A percentile compares a stretch with the other conserved stretches of the same genome.
phyloP scores from a whole-genome alignment of 805 yeast species.

The Candida peoriensis region DNA sequence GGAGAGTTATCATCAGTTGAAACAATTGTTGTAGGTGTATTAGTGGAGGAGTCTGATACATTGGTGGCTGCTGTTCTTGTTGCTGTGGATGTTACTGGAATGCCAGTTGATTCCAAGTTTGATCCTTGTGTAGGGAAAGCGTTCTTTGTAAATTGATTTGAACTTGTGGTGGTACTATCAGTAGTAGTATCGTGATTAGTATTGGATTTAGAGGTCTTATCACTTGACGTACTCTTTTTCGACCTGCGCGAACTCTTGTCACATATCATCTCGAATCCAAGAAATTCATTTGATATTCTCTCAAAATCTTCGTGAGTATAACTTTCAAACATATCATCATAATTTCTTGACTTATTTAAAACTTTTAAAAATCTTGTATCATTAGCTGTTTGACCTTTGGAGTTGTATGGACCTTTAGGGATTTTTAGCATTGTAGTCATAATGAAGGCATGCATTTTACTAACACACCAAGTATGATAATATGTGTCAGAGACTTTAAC shows the following conservation, averaged over 20 bases:
- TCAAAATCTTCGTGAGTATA: conserved; percentile 11
- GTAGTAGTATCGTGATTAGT: too few relatives aligned
- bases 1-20: not conserved
- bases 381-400: not conserved
- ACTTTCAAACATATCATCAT: conserved; percentile 17
- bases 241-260: too few relatives aligned
- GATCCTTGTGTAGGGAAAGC: too few relatives aligned
- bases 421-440: conserved; percentile 8
- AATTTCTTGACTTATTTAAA: conserved; percentile 8
- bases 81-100: too few relatives aligned
- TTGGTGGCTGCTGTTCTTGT: too few relatives aligned
- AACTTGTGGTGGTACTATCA: too few relatives aligned
- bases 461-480: conserved; percentile 23
- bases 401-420: conserved; percentile 9
- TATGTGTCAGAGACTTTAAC: conserved; percentile 16
- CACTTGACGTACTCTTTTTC: too few relatives aligned
- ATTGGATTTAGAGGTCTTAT: too few relatives aligned
- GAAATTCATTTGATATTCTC: conserved; percentile 5
- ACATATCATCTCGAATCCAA: conserved; percentile 8
- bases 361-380: conserved; percentile 11
- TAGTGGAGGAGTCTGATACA: too few relatives aligned
- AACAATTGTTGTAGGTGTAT: too few relatives aligned
- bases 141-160: too few relatives aligned
- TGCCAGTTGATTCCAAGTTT: too few relatives aligned
- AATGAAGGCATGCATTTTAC: conserved; percentile 19